phyloP scores from a whole-genome alignment of 148 eudicot genomes.

The Rheum nobile region DNA sequence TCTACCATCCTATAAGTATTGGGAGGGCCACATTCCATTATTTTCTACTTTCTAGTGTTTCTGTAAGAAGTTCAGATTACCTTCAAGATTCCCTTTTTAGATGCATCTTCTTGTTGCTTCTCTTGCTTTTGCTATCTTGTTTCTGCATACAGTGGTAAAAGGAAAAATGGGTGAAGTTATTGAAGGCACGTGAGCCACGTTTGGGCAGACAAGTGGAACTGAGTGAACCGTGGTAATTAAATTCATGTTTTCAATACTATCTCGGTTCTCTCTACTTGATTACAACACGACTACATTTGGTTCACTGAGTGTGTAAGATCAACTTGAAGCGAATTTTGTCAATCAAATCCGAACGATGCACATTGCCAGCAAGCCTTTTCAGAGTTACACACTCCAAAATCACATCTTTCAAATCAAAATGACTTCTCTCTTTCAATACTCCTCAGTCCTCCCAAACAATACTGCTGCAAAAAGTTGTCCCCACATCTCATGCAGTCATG shows the following conservation, averaged over 20 bases:
- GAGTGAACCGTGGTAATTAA: not conserved
- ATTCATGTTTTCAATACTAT: not conserved
- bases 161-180: not conserved
- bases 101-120: not conserved
- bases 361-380: not conserved
- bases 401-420: not conserved
- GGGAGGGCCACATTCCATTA: not conserved
- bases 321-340: not conserved
- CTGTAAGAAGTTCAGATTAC: not conserved
- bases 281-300: not conserved
- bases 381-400: not conserved
- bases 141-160: not conserved
- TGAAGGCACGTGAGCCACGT: too few relatives aligned
- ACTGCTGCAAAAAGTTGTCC: not conserved
- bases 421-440: not conserved
- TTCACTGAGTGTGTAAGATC: not conserved
- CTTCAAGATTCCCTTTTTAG: not conserved
- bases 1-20: not conserved
- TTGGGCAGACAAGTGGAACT: not conserved
- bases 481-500: too few relatives aligned
- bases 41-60: not conserved
- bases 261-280: not conserved
- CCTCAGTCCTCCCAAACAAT: not conserved
- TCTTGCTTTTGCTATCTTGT: not conserved
- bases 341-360: not conserved